Conservation (phyloP, 805 yeast genomes). For the Saccharomycopsis fermentans region DNA sequence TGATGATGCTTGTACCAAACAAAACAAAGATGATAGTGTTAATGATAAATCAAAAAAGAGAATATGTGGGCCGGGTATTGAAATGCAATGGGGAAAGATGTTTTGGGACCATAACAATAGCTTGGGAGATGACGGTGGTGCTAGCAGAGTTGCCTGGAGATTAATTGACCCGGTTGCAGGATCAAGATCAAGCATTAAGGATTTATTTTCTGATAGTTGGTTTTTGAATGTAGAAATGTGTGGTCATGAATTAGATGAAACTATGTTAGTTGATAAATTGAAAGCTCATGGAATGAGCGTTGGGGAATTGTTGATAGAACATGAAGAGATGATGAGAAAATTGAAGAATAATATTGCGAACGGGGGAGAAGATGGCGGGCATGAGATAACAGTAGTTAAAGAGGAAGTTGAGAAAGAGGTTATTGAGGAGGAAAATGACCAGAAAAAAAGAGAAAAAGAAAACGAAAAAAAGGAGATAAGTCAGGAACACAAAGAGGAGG, state of each 20-base stretch:
- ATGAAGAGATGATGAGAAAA: neutral
- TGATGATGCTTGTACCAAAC: too few species aligned
- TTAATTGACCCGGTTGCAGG: constrained; percentile 52
- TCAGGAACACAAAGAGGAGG: neutral
- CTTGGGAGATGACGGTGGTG: constrained; percentile 36
- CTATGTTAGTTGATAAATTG: constrained; percentile 6
- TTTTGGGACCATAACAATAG: constrained; percentile 23
- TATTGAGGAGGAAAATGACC: neutral
- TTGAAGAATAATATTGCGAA: neutral
- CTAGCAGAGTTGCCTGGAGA: constrained; percentile 66
- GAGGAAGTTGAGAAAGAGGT: neutral
- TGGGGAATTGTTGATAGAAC: neutral
- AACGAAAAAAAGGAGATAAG: too few species aligned
- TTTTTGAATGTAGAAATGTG: constrained; percentile 52
- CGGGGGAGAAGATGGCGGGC: neutral
- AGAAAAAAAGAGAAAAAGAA: neutral
- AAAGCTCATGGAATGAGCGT: neutral
- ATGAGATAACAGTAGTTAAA: neutral
- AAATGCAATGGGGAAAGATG: constrained; percentile 57
- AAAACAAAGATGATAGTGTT: neutral
- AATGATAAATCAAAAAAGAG: constrained; percentile 25
- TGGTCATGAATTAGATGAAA: constrained; percentile 33
- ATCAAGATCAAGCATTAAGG: constrained; percentile 44
- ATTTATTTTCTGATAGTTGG: constrained; percentile 55
- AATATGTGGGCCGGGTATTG: constrained; percentile 57